phyloP scores from a whole-genome alignment of 2,329 filamentous ascomycete species.

The Sphaerostilbella broomeana region DNA sequence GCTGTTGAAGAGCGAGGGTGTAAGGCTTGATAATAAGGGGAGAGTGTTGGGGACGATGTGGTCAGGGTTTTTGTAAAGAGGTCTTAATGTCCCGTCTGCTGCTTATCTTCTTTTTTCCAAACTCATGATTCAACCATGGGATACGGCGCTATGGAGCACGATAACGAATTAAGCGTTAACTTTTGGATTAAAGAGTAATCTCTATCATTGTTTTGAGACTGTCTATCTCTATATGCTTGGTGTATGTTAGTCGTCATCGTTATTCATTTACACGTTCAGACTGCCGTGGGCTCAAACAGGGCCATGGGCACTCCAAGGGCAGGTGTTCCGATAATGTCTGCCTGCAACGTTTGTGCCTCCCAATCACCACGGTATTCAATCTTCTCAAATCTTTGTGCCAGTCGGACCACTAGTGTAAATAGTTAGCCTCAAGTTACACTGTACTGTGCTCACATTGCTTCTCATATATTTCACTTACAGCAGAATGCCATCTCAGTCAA shows the following conservation, averaged over 20 bases:
- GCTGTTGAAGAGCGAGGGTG: slow-evolving; percentile 57
- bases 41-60: slow-evolving; percentile 54
- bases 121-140: too few species aligned
- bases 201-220: too few species aligned
- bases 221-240: too few species aligned
- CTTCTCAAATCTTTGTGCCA: slow-evolving; percentile 54
- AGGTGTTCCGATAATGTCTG: slow-evolving; percentile 37
- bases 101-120: neutral
- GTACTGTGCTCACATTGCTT: slow-evolving; percentile 21
- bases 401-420: slow-evolving; percentile 29
- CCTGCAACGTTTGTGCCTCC: slow-evolving; percentile 34
- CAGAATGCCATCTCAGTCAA: slow-evolving; percentile 50
- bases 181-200: too few species aligned
- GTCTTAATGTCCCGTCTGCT: neutral
- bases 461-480: slow-evolving; percentile 24
- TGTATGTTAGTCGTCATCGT: too few species aligned
- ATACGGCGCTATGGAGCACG: too few species aligned
- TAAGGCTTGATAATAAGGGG: slow-evolving; percentile 54
- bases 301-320: slow-evolving; percentile 33
- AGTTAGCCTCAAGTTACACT: neutral
- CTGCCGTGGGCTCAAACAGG: slow-evolving; percentile 23
- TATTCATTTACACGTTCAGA: neutral
- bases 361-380: slow-evolving; percentile 42
- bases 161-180: too few species aligned
- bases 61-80: slow-evolving; percentile 24